A percentile compares a stretch with the other conserved stretches of the same genome.
phyloP scores from a whole-genome alignment of 345 rosid species.

The Turnera subulata region DNA sequence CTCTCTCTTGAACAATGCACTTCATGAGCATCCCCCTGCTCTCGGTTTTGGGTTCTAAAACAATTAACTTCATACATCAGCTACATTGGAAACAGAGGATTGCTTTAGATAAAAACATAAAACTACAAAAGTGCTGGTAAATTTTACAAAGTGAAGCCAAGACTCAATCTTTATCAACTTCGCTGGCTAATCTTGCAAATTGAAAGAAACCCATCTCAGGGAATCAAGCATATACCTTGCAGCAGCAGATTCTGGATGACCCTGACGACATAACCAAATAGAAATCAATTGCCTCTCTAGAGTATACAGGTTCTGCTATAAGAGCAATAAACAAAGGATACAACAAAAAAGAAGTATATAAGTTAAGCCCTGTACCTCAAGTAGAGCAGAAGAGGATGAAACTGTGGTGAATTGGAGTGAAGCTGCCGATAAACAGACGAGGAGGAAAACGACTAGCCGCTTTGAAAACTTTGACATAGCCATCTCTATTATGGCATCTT shows the following conservation, averaged over 20 bases:
- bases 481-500: slow-evolving; percentile 18
- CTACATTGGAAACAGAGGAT: neutral
- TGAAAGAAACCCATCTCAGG: slow-evolving; percentile 3
- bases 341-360: slow-evolving; percentile 6
- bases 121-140: neutral
- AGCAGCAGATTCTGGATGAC: slow-evolving; percentile 28
- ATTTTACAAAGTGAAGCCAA: neutral
- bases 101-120: neutral
- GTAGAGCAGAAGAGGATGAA: slow-evolving; percentile 29
- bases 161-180: neutral
- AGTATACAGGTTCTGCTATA: neutral
- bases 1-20: slow-evolving; percentile 28
- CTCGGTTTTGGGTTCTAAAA: slow-evolving; percentile 27
- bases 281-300: neutral
- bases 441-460: slow-evolving; percentile 16
- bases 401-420: slow-evolving; percentile 1
- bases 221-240: slow-evolving; percentile 35
- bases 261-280: slow-evolving; percentile 30
- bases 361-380: slow-evolving; percentile 47
- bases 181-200: slow-evolving; percentile 2
- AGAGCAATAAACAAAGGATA: neutral
- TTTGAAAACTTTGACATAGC: slow-evolving; percentile 2
- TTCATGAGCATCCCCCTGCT: slow-evolving; percentile 24
- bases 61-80: neutral
- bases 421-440: slow-evolving; percentile 12